These are phyloP conservation scores for Musa acuminata DNA, from an alignment of 176 grass and related monocot species.

Conservation along the genomic window DNA sequence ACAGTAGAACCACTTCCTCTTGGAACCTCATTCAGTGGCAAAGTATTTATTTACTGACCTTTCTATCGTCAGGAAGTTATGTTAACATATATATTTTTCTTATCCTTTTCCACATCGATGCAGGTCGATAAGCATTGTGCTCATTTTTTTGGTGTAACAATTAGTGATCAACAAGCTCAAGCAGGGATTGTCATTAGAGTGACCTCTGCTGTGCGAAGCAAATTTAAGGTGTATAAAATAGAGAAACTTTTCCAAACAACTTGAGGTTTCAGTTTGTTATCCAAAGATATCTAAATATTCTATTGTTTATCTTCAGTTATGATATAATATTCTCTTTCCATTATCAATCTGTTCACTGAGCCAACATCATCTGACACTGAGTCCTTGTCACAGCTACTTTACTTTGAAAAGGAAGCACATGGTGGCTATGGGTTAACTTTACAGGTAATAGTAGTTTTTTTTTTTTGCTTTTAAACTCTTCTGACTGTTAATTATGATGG, in stretches of 20 bases:
- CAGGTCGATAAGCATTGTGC: slow-evolving; percentile 97
- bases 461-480: slow-evolving; percentile 1
- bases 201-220: slow-evolving; percentile 76
- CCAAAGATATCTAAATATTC: background rate
- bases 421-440: slow-evolving; percentile 36
- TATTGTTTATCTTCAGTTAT: background rate
- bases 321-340: background rate
- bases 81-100: slow-evolving; percentile 9
- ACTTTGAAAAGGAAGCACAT: slow-evolving; percentile 1
- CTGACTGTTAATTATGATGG: background rate
- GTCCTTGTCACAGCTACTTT: slow-evolving; percentile 10
- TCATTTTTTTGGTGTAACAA: slow-evolving; percentile 98
- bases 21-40: slow-evolving; percentile 66
- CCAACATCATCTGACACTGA: background rate
- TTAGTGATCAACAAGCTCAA: slow-evolving; percentile 85
- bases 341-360: background rate
- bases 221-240: slow-evolving; percentile 75
- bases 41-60: slow-evolving; percentile 39
- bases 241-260: background rate
- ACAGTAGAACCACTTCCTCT: slow-evolving; percentile 84
- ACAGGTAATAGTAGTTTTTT: slow-evolving; percentile 47
- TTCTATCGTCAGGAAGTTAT: background rate
- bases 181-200: slow-evolving; percentile 87
- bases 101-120: slow-evolving; percentile 19
- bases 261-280: background rate